These are phyloP conservation scores for Penicillium sp. DNA, from an alignment of 2,329 filamentous ascomycete genomes.

Conservation along the genomic window DNA sequence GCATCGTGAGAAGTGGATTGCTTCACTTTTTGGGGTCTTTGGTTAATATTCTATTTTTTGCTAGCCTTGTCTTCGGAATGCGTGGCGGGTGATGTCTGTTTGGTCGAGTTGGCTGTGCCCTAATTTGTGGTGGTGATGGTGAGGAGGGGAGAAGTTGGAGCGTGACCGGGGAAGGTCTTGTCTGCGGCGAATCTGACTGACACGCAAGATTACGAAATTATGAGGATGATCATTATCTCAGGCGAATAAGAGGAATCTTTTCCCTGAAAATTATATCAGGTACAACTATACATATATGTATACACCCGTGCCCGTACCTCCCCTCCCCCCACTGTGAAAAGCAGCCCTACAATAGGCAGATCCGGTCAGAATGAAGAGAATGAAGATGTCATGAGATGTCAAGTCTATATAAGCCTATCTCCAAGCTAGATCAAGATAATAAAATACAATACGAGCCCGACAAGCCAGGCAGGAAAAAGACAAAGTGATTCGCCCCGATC, in stretches of 20 bases:
- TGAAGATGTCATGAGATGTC: too few relatives aligned
- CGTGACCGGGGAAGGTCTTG: too few relatives aligned
- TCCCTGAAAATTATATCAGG: not conserved
- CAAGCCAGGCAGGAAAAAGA: too few relatives aligned
- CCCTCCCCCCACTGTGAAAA: not conserved
- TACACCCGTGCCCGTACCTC: too few relatives aligned
- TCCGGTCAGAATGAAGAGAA: not conserved
- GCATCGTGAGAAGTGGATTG: constrained; percentile 5
- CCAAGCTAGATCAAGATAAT: not conserved
- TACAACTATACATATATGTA: not conserved
- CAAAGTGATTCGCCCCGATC: constrained; percentile 27
- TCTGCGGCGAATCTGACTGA: too few relatives aligned
- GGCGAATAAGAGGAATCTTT: not conserved
- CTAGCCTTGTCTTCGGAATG: not conserved
- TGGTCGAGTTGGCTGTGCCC: not conserved
- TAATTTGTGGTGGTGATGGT: not conserved
- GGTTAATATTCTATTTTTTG: not conserved
- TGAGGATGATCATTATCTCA: not conserved
- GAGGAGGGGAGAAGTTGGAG: not conserved
- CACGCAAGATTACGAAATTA: not conserved
- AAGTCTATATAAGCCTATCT: not conserved
- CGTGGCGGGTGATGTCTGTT: not conserved
- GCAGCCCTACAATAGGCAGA: not conserved
- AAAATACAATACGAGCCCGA: not conserved
- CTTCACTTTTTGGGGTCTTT: constrained; percentile 21